Evolutionary conservation across 139 green algal species (phyloP).

Genomic region (Picochlorum costavermella): DNA sequence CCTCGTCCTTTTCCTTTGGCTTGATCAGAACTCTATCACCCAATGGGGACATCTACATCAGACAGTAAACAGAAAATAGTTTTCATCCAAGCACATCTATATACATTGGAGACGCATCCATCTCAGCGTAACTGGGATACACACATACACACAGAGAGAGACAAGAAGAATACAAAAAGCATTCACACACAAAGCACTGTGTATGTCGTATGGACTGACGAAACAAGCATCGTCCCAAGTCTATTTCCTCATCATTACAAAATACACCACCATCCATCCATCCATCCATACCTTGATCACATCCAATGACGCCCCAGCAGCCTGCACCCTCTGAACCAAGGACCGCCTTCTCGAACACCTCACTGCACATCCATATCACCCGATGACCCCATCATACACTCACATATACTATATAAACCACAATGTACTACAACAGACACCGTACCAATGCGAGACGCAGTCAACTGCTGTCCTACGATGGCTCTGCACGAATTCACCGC

Average conservation of each 20-base stretch:
- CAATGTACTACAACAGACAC: background rate
- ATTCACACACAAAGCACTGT: background rate
- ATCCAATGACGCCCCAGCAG: conserved; percentile 4
- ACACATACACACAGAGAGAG: no score
- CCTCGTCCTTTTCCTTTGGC: conserved; percentile 31
- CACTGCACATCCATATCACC: background rate
- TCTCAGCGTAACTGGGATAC: no score
- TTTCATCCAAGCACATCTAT: no score
- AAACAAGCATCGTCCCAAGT: no score
- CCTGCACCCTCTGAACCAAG: conserved; percentile 6
- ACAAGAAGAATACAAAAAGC: background rate
- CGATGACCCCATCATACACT: no score
- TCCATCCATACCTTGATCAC: background rate
- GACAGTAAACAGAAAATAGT: no score
- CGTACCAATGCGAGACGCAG: no score
- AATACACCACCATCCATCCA: background rate
- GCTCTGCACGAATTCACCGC: no score
- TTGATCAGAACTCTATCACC: conserved; percentile 45
- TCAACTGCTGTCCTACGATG: no score
- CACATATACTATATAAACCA: no score
- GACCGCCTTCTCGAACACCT: background rate
- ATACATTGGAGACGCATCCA: background rate
- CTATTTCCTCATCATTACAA: background rate
- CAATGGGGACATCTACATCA: conserved; percentile 41
- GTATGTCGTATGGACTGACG: no score